Percentiles rank a stretch among this genome's conserved stretches.
Evolutionary conservation across 1,284 basidiomycete species (phyloP).

Genomic region (Microbotryum violaceum): DNA sequence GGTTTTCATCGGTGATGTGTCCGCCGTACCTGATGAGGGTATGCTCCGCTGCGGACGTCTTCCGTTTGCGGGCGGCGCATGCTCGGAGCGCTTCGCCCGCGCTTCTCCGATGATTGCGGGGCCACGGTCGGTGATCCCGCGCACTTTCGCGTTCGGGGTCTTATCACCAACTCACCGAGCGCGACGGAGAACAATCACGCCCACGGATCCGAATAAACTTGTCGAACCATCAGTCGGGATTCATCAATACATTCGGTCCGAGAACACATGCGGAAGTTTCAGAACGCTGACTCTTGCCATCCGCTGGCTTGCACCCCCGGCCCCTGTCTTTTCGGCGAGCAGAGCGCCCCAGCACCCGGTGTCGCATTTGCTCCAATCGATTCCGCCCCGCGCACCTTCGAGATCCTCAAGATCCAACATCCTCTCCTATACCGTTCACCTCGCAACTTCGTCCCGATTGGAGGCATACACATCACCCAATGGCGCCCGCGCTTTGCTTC

Average conservation of each 20-base stretch:
- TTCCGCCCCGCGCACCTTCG: slow-evolving; percentile 29
- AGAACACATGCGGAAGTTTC: background rate
- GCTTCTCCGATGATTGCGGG: no score
- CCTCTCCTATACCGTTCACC: slow-evolving; percentile 31
- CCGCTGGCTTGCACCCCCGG: background rate
- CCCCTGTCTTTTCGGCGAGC: background rate
- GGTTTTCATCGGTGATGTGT: no score
- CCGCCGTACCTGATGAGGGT: no score
- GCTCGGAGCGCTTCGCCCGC: no score
- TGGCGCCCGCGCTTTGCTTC: slow-evolving; percentile 18
- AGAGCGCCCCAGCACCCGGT: slow-evolving; percentile 32
- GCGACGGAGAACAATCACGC: no score
- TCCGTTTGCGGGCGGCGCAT: no score
- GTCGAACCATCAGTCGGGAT: background rate
- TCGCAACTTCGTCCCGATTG: slow-evolving; percentile 28
- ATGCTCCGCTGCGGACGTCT: no score
- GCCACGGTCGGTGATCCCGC: no score
- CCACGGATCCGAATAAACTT: background rate
- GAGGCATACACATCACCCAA: slow-evolving; percentile 15
- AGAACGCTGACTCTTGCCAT: background rate
- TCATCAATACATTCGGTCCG: no score
- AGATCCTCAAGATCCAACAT: slow-evolving; percentile 32
- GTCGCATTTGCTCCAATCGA: slow-evolving; percentile 27
- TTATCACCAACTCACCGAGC: no score
- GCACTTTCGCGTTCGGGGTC: no score